phyloP scores from a whole-genome alignment of 2,329 filamentous ascomycete species.

The Diaporthe ilicicola region DNA sequence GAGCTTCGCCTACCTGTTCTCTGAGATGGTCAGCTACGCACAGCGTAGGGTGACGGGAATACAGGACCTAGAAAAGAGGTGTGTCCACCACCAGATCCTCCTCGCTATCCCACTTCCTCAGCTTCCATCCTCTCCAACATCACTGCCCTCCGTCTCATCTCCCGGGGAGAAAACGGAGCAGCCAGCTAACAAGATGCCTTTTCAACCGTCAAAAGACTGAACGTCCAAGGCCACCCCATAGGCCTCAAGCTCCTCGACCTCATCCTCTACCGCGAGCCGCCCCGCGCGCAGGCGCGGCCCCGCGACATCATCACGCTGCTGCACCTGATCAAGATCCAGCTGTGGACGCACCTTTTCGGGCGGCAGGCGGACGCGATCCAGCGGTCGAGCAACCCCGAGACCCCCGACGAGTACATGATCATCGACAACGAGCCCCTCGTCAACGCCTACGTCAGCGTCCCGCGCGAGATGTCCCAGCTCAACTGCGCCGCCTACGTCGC shows the following conservation, averaged over 20 bases:
- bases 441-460: conserved; percentile 92
- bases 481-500: conserved; percentile 97
- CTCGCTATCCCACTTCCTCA: conserved; percentile 1
- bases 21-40: conserved; percentile 96
- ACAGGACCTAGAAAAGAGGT: conserved; percentile 92
- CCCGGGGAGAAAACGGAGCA: not conserved
- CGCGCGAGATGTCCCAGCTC: conserved; percentile 93
- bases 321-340: conserved; percentile 91
- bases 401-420: conserved; percentile 98
- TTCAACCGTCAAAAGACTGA: conserved; percentile 67
- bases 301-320: conserved; percentile 90
- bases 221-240: conserved; percentile 90
- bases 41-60: conserved; percentile 91
- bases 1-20: conserved; percentile 95
- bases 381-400: conserved; percentile 81
- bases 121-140: conserved; percentile 2
- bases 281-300: conserved; percentile 77
- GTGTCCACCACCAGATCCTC: conserved; percentile 38
- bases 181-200: conserved; percentile 2
- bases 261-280: conserved; percentile 82
- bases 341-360: conserved; percentile 93
- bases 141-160: not conserved
- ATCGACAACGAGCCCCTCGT: conserved; percentile 97
- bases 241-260: conserved; percentile 95
- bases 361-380: conserved; percentile 93